Evolutionary conservation across 192 early-diverging fungal genomes (phyloP), one percentile per base, ranked within the genome.

Genomic region (Coemansia umbellata): DNA sequence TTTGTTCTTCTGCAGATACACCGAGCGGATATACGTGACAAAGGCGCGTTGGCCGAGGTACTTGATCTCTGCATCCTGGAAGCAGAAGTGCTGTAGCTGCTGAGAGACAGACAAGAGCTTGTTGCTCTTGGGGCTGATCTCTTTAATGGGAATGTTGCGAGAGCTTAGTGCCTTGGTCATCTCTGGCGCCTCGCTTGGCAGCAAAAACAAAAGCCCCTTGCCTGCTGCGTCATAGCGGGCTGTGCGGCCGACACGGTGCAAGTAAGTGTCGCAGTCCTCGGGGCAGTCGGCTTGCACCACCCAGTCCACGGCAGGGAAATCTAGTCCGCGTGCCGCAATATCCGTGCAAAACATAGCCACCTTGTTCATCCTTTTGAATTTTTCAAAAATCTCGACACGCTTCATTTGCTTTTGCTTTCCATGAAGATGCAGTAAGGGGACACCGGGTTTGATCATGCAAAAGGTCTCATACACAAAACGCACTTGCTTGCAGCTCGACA

Each of bases 231-330:
- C 89, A 80, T 92, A 91, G 50, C 97, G 87, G 8, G 97, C 97
- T 14, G 97, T 99, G 39, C 97, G 86, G 1, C 97, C 97, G 5
- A 97, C 97, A 39, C 97, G 89, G 63, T 99, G 97, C 68, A 99
- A 91, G 76, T 99, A 97, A 1, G 95, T 99, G 40, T 84, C 90
- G 31, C 87, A 87, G 77, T 96, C 90, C 65, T 97, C 97, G 32
- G 97, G 97, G 47, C 93, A 95, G 66, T 99, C 97, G 40, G 95
- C 59, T 54, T 99, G 97, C 33, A 99, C 82, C 26, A 99, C 97
- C 97, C 97, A 99, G 68, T 99, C 91, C 4, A 99, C 95, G 10
- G 92, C 88, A 0, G 97, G 95, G 60, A 99, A 96, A 73, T 99
- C 97, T 30, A 99, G 78, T 21, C 97, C 97, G 57, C 93, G 90